Conservation (phyloP, 345 rosid species). For the Kernera saxatilis region DNA sequence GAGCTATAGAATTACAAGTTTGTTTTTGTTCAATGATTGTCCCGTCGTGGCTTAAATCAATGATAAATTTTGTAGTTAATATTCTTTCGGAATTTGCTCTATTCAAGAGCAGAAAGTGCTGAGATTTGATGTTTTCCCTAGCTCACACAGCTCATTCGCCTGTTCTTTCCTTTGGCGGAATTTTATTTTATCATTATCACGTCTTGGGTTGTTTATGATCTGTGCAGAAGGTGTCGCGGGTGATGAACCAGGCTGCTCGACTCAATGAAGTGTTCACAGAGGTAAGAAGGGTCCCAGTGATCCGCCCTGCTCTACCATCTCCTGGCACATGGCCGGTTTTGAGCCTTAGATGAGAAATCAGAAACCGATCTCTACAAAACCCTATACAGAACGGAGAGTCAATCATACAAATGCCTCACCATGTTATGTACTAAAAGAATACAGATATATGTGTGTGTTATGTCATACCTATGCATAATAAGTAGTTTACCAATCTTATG, state of each 20-base stretch:
- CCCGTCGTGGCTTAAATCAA: background rate
- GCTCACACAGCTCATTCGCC: background rate
- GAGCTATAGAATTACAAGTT: background rate
- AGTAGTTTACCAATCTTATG: slow-evolving; percentile 4
- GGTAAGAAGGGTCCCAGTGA: slow-evolving; percentile 73
- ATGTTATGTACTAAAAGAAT: background rate
- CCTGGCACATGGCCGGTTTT: slow-evolving; percentile 68
- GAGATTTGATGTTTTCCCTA: background rate
- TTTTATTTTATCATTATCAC: background rate
- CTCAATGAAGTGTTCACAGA: slow-evolving; percentile 88
- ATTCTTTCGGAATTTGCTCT: background rate
- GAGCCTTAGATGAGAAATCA: slow-evolving; percentile 32
- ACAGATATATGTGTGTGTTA: background rate
- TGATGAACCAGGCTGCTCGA: slow-evolving; percentile 68
- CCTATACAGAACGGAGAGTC: background rate
- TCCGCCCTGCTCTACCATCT: slow-evolving; percentile 55
- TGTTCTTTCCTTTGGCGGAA: background rate
- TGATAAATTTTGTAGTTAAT: background rate
- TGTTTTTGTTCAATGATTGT: background rate
- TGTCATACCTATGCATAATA: background rate
- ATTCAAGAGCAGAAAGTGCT: background rate
- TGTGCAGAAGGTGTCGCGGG: slow-evolving; percentile 29
- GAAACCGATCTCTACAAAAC: background rate
- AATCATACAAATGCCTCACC: background rate
- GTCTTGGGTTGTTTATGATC: slow-evolving; percentile 15